These are phyloP conservation scores for Aspergillus cristatus DNA, from an alignment of 495 filamentous ascomycete genomes.

Conservation along the genomic window DNA sequence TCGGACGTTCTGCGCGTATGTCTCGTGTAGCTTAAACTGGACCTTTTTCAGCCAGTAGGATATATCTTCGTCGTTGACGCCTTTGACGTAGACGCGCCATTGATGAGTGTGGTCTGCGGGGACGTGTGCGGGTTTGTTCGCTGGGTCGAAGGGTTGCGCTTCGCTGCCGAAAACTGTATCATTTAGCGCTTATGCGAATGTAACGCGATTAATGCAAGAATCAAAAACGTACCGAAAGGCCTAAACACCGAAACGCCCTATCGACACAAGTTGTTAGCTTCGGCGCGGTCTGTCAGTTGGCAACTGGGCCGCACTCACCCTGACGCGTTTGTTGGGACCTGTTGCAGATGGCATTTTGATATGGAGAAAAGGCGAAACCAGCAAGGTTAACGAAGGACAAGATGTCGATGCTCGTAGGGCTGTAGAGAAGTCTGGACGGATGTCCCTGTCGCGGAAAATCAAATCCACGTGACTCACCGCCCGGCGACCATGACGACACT, in stretches of 20 bases:
- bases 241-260: slow-evolving; percentile 66
- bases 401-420: neutral
- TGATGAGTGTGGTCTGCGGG: slow-evolving; percentile 81
- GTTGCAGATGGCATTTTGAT: slow-evolving; percentile 46
- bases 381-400: slow-evolving; percentile 2
- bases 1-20: slow-evolving; percentile 78
- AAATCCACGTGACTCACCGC: neutral
- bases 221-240: slow-evolving; percentile 50
- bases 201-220: neutral
- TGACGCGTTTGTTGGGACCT: slow-evolving; percentile 45
- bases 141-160: slow-evolving; percentile 64
- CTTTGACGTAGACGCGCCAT: slow-evolving; percentile 88
- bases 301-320: slow-evolving; percentile 26
- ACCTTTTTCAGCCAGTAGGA: slow-evolving; percentile 95
- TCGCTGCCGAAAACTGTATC: slow-evolving; percentile 64
- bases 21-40: slow-evolving; percentile 95
- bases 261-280: slow-evolving; percentile 10
- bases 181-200: slow-evolving; percentile 7
- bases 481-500: slow-evolving; percentile 1
- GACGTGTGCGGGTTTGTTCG: slow-evolving; percentile 50
- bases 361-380: neutral
- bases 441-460: slow-evolving; percentile 2
- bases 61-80: slow-evolving; percentile 75
- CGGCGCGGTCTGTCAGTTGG: neutral
- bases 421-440: slow-evolving; percentile 3